Evolutionary conservation across 441 rosid genomes (phyloP).

Genomic region (Melastoma candidum): DNA sequence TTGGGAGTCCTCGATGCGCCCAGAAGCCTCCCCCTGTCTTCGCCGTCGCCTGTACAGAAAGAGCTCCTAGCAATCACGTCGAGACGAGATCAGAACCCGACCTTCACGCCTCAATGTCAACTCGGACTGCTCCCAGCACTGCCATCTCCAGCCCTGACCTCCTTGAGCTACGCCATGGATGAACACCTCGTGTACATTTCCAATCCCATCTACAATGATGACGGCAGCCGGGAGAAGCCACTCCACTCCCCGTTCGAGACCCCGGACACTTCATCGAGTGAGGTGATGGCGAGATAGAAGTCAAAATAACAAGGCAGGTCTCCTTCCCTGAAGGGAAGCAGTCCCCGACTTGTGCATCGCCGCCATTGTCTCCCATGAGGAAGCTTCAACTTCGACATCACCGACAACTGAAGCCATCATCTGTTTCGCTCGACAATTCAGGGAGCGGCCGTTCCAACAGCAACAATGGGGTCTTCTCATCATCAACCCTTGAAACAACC

Average conservation of each 20-base stretch:
- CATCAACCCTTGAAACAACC: slow-evolving; percentile 55
- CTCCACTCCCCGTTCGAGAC: slow-evolving; percentile 59
- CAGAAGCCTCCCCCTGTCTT: slow-evolving; percentile 39
- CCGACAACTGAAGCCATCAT: slow-evolving; percentile 46
- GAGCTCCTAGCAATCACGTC: slow-evolving; percentile 13
- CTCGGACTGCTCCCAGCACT: neutral
- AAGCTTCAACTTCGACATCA: slow-evolving; percentile 55
- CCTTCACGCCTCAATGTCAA: slow-evolving; percentile 8
- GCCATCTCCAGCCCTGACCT: neutral
- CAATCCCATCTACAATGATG: slow-evolving; percentile 59
- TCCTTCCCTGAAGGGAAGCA: slow-evolving; percentile 5
- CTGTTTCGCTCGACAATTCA: slow-evolving; percentile 37
- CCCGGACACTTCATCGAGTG: slow-evolving; percentile 52
- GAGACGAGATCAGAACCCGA: slow-evolving; percentile 13
- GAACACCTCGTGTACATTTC: slow-evolving; percentile 62
- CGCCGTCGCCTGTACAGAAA: slow-evolving; percentile 21
- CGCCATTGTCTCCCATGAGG: slow-evolving; percentile 78
- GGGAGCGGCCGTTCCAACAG: slow-evolving; percentile 35
- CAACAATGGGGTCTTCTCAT: slow-evolving; percentile 32
- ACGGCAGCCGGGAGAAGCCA: slow-evolving; percentile 20
- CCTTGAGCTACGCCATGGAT: neutral
- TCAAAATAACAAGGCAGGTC: slow-evolving; percentile 9
- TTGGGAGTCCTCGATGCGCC: slow-evolving; percentile 70
- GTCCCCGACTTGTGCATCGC: slow-evolving; percentile 21
- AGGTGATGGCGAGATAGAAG: slow-evolving; percentile 9